phyloP scores from a whole-genome alignment of 2,329 filamentous ascomycete genomes.

The Neurospora sp. region DNA sequence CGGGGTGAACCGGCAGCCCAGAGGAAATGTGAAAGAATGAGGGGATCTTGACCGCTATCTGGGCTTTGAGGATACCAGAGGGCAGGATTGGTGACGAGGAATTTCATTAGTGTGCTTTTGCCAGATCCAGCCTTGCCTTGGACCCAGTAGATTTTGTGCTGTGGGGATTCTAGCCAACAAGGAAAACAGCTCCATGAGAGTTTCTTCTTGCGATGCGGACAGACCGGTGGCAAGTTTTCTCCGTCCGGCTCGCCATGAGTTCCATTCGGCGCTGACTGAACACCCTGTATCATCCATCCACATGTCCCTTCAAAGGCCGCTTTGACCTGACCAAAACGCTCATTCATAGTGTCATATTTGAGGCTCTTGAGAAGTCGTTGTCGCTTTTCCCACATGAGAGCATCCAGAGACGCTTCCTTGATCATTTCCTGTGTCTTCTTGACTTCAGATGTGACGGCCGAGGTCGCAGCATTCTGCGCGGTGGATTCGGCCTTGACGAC shows the following conservation, averaged over 20 bases:
- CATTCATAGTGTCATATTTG: constrained; percentile 2
- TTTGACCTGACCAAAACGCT: constrained; percentile 1
- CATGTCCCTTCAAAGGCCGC: constrained; percentile 3
- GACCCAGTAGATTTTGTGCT: constrained; percentile 5
- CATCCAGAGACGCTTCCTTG: background rate
- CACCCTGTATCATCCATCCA: constrained; percentile 4
- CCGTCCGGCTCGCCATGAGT: background rate
- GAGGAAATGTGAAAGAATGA: constrained; percentile 8
- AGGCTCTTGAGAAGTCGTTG: constrained; percentile 3
- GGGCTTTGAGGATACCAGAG: background rate
- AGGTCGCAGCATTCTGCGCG: background rate
- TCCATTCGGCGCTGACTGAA: background rate
- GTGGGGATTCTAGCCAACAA: constrained; percentile 4
- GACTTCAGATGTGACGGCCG: background rate
- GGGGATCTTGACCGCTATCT: background rate
- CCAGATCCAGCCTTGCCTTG: constrained; percentile 9
- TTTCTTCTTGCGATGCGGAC: background rate
- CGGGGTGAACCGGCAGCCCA: constrained; percentile 3
- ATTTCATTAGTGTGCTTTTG: constrained; percentile 10
- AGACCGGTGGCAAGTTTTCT: background rate
- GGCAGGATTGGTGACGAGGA: background rate
- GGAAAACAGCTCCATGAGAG: constrained; percentile 6
- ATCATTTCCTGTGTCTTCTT: background rate
- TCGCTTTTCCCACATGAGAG: background rate
- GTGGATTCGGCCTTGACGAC: background rate